Percentiles rank a stretch among this genome's conserved stretches.
These are phyloP conservation scores for Aspergillus sp. DNA, from an alignment of 2,329 filamentous ascomycete genomes.

Conservation along the genomic window DNA sequence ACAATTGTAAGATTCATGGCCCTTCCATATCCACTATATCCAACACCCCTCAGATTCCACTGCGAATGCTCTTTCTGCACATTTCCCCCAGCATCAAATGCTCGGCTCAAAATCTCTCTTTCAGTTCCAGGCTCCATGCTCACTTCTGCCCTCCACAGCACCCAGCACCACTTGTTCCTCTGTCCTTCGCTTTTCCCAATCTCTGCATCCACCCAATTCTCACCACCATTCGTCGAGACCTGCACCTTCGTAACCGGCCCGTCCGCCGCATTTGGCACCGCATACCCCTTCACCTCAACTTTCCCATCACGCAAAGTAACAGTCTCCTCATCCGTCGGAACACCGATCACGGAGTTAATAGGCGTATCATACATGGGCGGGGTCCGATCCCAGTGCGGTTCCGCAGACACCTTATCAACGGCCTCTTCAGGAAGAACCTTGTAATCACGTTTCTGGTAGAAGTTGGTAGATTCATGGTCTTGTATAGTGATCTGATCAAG, in stretches of 20 bases:
- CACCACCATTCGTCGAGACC: conserved; percentile 45
- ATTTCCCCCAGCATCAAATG: conserved; percentile 49
- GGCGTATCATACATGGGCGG: conserved; percentile 51
- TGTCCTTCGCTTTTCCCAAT: conserved; percentile 18
- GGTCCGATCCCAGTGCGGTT: conserved; percentile 46
- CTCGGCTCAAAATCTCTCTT: conserved; percentile 47
- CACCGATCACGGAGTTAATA: conserved; percentile 49
- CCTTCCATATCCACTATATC: conserved; percentile 56
- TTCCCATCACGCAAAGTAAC: conserved; percentile 28
- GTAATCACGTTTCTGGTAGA: conserved; percentile 55
- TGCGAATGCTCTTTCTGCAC: conserved; percentile 42
- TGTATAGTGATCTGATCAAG: conserved; percentile 49
- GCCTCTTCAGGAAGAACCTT: conserved; percentile 52
- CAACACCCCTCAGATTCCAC: conserved; percentile 56
- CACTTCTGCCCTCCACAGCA: conserved; percentile 47
- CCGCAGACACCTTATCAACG: conserved; percentile 42
- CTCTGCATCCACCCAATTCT: conserved; percentile 46
- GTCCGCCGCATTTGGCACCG: conserved; percentile 47
- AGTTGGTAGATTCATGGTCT: conserved; percentile 45
- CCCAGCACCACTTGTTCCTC: conserved; percentile 50
- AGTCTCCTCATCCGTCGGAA: conserved; percentile 41
- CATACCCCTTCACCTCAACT: conserved; percentile 50
- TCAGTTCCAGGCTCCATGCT: conserved; percentile 35
- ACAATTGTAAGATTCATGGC: conserved; percentile 43
- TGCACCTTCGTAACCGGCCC: conserved; percentile 51